These are phyloP conservation scores for Venturia pyrina DNA, from an alignment of 2,329 filamentous ascomycete species.

Conservation along the genomic window DNA sequence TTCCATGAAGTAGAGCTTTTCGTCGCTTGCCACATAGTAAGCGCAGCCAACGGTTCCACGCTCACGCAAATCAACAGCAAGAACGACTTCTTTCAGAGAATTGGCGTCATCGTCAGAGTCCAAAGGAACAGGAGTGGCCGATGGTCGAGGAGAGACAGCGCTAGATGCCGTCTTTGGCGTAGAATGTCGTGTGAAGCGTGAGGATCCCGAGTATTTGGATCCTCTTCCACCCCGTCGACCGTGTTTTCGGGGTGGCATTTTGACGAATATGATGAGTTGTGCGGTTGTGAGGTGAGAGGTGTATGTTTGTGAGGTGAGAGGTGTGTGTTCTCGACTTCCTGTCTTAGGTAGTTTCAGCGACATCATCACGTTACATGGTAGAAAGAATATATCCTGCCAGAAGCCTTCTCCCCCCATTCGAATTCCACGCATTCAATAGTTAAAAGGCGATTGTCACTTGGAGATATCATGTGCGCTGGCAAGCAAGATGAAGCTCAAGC, in stretches of 20 bases:
- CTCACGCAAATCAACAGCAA: constrained; percentile 69
- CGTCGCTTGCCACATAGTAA: constrained; percentile 64
- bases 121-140: background rate
- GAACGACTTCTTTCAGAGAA: constrained; percentile 57
- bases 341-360: background rate
- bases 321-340: background rate
- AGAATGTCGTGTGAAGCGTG: background rate
- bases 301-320: background rate
- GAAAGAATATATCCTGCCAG: too few relatives aligned
- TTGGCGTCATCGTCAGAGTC: constrained; percentile 31
- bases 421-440: too few relatives aligned
- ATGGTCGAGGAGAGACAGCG: background rate
- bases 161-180: background rate
- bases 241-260: background rate
- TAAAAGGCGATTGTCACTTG: too few relatives aligned
- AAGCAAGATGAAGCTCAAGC: too few relatives aligned
- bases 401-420: too few relatives aligned
- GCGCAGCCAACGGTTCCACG: constrained; percentile 68
- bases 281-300: background rate
- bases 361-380: too few relatives aligned
- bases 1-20: constrained; percentile 64
- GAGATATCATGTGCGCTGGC: too few relatives aligned
- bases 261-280: background rate
- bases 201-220: background rate
- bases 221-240: background rate